Base-by-base conservation (phyloP, 768 basidiomycete species). In the Gloeopeniophorella convolvens region DNA sequence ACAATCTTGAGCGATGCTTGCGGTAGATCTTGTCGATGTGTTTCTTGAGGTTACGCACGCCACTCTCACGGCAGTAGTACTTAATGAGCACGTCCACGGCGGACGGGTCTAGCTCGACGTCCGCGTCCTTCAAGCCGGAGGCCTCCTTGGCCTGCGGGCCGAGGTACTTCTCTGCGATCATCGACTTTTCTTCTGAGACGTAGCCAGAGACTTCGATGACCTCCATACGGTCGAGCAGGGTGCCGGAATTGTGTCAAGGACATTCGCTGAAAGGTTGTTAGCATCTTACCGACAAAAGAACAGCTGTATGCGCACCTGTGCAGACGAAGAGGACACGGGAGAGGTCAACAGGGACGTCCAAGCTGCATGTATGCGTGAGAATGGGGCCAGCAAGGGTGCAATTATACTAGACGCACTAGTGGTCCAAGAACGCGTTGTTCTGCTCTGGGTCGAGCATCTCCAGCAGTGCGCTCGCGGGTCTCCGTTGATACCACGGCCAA, bases 11-110 rank as follows among this genome's bases (percentile, higher is more conserved):
- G 71, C 0, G 95, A 94, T 12, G 94, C 89, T 99, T 99, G 54
- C 96, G 82, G 68, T 94, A 98, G 50, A 99, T 93, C 92, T 98
- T 98, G 63, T 99, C 95, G 47, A 99, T 95, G 61, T 94, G 89
- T 70, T 99, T 98, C 82, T 98, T 98, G 65, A 99, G 63, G 63
- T 93, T 92, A 42, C 96, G 75, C 26, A 99, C 96, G 36, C 96
- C 96, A 59, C 91, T 95, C 71, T 99, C 96, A 20, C 96, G 78
- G 64, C 91, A 94, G 67, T 98, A 98, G 66, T 93, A 97, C 64
- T 94, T 88, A 70, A 99, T 98, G 45, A 99, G 75, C 10, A 80
- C 70, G 58, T 94, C 90, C 37, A 98, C 83, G 0, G 93, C 80
- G 9, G 78, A 73, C 5, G 79, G 74, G 16, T 89, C 83, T 13